A percentile compares a stretch with the other conserved stretches of the same genome.
Evolutionary conservation across 169 alveolate species (phyloP).

Genomic region (Eimeria falciformis): DNA sequence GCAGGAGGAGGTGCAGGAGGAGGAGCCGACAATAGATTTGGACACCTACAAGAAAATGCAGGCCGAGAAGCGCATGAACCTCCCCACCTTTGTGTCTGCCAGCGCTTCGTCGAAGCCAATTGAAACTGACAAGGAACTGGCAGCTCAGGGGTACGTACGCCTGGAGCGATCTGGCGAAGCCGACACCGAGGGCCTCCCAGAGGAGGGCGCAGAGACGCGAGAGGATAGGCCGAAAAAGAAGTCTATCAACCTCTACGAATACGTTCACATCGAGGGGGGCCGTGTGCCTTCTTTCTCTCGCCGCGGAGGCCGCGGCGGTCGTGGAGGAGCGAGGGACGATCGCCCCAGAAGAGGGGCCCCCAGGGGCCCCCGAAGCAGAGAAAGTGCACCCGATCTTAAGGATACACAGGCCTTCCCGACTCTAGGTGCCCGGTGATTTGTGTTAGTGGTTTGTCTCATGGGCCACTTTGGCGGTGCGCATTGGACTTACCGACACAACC

Average conservation of each 20-base stretch:
- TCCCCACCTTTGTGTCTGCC: slow-evolving; percentile 30
- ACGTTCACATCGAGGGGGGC: slow-evolving; percentile 5
- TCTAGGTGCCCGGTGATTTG: slow-evolving; percentile 33
- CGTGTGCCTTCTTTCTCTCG: not conserved
- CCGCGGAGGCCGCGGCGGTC: slow-evolving; percentile 31
- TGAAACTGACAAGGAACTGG: slow-evolving; percentile 17
- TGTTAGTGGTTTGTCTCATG: too few relatives aligned
- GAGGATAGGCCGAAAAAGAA: slow-evolving; percentile 48
- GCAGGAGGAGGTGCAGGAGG: slow-evolving; percentile 2
- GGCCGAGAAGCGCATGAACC: slow-evolving; percentile 20
- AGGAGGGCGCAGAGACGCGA: not conserved
- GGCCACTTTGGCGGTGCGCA: too few relatives aligned
- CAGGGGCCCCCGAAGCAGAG: not conserved
- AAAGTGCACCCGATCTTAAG: slow-evolving; percentile 8
- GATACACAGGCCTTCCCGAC: slow-evolving; percentile 58
- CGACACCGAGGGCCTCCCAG: not conserved
- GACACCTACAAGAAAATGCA: slow-evolving; percentile 38
- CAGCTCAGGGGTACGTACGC: slow-evolving; percentile 38
- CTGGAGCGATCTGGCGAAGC: slow-evolving; percentile 1
- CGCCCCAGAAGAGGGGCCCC: slow-evolving; percentile 6
- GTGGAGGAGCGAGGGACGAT: slow-evolving; percentile 23
- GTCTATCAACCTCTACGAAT: not conserved
- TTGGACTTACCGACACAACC: too few relatives aligned
- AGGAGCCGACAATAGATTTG: slow-evolving; percentile 6
- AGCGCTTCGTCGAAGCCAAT: not conserved